Percentiles rank a stretch among this genome's conserved stretches.
Evolutionary conservation across 1,139 yeast genomes (phyloP).

Genomic region (Scheffersomyces insectosa): DNA sequence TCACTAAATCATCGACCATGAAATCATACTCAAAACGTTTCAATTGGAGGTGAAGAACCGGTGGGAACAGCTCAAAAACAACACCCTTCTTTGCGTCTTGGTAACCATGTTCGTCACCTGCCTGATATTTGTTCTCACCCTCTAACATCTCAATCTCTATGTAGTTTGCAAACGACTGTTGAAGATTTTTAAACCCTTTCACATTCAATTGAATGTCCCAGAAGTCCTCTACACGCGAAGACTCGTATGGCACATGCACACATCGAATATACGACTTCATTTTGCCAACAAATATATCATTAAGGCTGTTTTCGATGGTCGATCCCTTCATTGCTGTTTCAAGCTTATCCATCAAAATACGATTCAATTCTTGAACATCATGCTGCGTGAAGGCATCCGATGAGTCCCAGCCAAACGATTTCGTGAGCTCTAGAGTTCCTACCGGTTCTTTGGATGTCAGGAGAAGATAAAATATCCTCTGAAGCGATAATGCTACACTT

Average conservation of each 20-base stretch:
- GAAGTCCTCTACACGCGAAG: constrained; percentile 88
- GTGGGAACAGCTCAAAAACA: constrained; percentile 86
- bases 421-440: constrained; percentile 83
- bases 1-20: constrained; percentile 83
- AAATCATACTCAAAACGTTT: constrained; percentile 95
- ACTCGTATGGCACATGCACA: constrained; percentile 91
- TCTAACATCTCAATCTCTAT: constrained; percentile 85
- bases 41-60: constrained; percentile 87
- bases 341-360: constrained; percentile 91
- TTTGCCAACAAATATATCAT: constrained; percentile 89
- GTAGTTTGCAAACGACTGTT: constrained; percentile 80
- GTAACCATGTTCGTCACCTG: constrained; percentile 79
- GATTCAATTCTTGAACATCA: constrained; percentile 94
- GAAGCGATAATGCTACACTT: constrained; percentile 81
- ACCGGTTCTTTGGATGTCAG: constrained; percentile 74
- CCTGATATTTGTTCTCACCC: constrained; percentile 95
- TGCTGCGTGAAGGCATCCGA: constrained; percentile 97
- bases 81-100: constrained; percentile 98
- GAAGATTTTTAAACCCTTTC: constrained; percentile 71
- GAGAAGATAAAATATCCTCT: constrained; percentile 79
- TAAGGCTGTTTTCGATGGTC: constrained; percentile 73
- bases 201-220: constrained; percentile 98
- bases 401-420: constrained; percentile 96
- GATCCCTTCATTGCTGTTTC: constrained; percentile 94
- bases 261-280: constrained; percentile 96